phyloP scores from a whole-genome alignment of 306 rosid species.

The Gastrolobium villosum region DNA sequence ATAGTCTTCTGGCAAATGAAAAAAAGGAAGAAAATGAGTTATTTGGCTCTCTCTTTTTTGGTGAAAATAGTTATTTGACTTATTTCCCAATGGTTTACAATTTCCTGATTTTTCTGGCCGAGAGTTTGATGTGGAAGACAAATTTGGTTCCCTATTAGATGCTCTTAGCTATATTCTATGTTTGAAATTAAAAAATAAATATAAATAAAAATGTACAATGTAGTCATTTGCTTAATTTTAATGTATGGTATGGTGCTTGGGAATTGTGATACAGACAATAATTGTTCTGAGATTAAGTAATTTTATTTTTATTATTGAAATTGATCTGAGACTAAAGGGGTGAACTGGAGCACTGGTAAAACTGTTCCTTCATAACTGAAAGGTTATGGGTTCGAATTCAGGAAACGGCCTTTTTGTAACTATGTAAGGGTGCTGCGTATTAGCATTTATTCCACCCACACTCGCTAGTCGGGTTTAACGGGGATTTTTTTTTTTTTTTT shows the following conservation, averaged over 20 bases:
- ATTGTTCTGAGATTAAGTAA: background rate
- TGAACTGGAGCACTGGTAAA: no score
- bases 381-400: no score
- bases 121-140: background rate
- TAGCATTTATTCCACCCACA: no score
- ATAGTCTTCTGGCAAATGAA: background rate
- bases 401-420: no score
- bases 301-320: no score
- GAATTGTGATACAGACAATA: background rate
- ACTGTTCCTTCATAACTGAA: no score
- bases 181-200: background rate
- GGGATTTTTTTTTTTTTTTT: background rate
- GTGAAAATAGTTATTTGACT: no score
- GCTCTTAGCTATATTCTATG: background rate
- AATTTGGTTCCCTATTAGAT: conserved; percentile 10
- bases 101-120: background rate
- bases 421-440: no score
- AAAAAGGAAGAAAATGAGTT: background rate
- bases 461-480: no score
- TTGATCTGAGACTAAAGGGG: no score
- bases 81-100: background rate
- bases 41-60: background rate
- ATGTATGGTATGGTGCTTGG: no score
- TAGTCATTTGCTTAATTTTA: background rate
- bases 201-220: background rate